These are phyloP conservation scores for Fusarium sp. DNA, from an alignment of 2,329 filamentous ascomycete species.

Conservation along the genomic window DNA sequence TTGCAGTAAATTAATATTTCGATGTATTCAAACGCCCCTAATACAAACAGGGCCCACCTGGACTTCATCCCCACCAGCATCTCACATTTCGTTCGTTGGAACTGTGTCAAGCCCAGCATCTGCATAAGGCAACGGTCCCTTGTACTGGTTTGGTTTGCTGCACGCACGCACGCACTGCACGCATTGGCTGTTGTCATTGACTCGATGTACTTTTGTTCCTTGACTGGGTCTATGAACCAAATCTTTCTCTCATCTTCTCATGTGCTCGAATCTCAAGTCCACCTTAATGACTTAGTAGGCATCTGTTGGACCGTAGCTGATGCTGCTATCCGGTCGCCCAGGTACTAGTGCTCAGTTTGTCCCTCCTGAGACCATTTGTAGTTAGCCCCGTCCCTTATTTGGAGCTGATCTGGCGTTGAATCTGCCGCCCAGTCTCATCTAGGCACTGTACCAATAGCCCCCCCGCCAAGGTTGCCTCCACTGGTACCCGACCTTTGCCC, in stretches of 20 bases:
- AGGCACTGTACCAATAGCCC: background rate
- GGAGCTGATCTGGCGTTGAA: constrained; percentile 28
- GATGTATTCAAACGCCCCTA: constrained; percentile 34
- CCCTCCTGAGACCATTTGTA: constrained; percentile 19
- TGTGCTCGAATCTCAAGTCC: background rate
- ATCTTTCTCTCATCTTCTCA: background rate
- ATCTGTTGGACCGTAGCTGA: background rate
- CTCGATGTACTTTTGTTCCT: background rate
- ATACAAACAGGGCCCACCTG: constrained; percentile 32
- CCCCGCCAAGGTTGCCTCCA: constrained; percentile 22
- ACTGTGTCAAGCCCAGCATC: constrained; percentile 7
- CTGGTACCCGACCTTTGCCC: constrained; percentile 31
- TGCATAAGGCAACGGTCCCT: constrained; percentile 17
- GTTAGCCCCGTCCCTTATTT: constrained; percentile 15
- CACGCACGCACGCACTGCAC: background rate
- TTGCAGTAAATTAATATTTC: constrained; percentile 31
- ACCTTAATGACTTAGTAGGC: background rate
- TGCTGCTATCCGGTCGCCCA: constrained; percentile 26
- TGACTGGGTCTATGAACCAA: background rate
- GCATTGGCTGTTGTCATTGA: constrained; percentile 13
- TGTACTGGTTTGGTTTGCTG: constrained; percentile 6
- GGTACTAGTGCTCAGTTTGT: background rate
- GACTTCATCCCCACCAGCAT: constrained; percentile 21
- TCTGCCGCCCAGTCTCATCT: constrained; percentile 9
- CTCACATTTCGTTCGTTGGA: constrained; percentile 27